phyloP scores from a whole-genome alignment of 148 eudicot species.

The Chenopodium suecicum region DNA sequence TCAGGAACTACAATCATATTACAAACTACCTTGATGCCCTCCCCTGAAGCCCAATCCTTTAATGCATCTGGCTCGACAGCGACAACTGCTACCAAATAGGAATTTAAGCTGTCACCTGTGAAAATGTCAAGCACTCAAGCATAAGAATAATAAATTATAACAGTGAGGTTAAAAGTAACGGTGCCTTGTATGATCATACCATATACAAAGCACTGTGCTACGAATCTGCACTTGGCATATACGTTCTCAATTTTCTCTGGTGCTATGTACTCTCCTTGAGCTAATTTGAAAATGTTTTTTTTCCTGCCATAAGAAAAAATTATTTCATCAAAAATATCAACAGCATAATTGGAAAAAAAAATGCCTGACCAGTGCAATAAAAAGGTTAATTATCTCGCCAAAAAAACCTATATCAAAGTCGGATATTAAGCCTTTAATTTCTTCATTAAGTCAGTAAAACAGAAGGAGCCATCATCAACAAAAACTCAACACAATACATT shows the following conservation, averaged over 20 bases:
- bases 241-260: constrained; percentile 95
- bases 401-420: not conserved
- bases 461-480: not conserved
- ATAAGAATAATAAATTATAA: constrained; percentile 1
- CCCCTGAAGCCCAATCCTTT: constrained; percentile 68
- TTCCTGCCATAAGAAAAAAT: constrained; percentile 49
- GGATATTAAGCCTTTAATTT: not conserved
- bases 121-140: constrained; percentile 17
- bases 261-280: constrained; percentile 91
- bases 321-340: not conserved
- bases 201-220: constrained; percentile 76
- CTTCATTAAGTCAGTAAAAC: not conserved
- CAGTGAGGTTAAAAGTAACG: not conserved
- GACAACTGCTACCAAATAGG: constrained; percentile 73
- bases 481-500: not conserved
- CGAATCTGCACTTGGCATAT: constrained; percentile 80
- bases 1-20: not conserved
- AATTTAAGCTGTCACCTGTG: constrained; percentile 88
- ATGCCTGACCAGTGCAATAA: not conserved
- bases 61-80: constrained; percentile 68
- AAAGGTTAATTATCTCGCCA: not conserved
- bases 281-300: constrained; percentile 92
- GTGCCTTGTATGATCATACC: constrained; percentile 42
- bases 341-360: not conserved
- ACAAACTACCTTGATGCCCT: constrained; percentile 65